phyloP scores from a whole-genome alignment of 768 basidiomycete genomes.

The Crepidotus variabilis region DNA sequence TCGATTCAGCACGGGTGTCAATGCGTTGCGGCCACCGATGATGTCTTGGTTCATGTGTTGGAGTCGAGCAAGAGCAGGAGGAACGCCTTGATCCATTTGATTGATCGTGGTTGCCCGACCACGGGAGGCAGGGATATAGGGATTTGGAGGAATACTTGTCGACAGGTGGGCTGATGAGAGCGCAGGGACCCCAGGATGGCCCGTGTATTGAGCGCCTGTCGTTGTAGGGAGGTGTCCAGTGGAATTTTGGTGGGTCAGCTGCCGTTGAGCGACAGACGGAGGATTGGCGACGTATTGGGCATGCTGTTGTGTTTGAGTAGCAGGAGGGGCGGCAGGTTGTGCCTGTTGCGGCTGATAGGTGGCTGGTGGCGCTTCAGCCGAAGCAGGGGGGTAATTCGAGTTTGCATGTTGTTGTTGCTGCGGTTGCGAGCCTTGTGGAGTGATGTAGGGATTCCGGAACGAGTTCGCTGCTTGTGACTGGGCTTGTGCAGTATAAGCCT shows the following conservation, averaged over 20 bases:
- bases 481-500: constrained; percentile 86
- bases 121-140: constrained; percentile 68
- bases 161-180: constrained; percentile 33
- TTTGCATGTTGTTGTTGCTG: constrained; percentile 24
- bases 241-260: constrained; percentile 47
- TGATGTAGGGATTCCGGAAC: constrained; percentile 81
- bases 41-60: constrained; percentile 88
- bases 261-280: constrained; percentile 33
- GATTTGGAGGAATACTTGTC: constrained; percentile 57
- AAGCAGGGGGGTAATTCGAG: constrained; percentile 20
- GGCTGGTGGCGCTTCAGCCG: constrained; percentile 25
- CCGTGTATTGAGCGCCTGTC: constrained; percentile 29
- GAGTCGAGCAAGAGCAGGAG: constrained; percentile 86
- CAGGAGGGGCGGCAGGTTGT: constrained; percentile 18
- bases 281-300: constrained; percentile 32
- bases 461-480: constrained; percentile 72
- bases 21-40: constrained; percentile 70
- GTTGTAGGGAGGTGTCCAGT: constrained; percentile 39
- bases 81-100: constrained; percentile 79
- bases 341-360: constrained; percentile 26
- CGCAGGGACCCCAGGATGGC: constrained; percentile 27
- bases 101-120: constrained; percentile 91
- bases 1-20: constrained; percentile 91
- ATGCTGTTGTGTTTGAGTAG: constrained; percentile 15
- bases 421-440: constrained; percentile 37